Evolutionary conservation across 2,329 filamentous ascomycete species (phyloP).

Genomic region (Epichloe hybrida): DNA sequence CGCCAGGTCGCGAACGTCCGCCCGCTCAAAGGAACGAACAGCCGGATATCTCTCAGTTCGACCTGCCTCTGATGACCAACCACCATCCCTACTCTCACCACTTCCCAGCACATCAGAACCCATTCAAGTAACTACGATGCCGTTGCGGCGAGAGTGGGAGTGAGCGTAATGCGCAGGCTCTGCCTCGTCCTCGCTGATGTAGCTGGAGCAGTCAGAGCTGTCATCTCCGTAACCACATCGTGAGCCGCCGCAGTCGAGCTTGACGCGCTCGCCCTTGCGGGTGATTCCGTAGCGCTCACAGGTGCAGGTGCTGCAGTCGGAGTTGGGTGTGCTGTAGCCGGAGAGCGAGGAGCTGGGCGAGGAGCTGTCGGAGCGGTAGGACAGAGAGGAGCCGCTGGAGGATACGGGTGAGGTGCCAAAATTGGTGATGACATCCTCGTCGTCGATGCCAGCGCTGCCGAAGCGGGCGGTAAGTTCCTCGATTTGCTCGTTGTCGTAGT

Average conservation of each 20-base stretch:
- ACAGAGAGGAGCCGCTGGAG: constrained; percentile 56
- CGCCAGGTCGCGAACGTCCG: constrained; percentile 14
- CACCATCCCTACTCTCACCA: background rate
- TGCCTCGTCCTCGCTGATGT: constrained; percentile 44
- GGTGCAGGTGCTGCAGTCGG: constrained; percentile 67
- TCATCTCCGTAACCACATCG: constrained; percentile 74
- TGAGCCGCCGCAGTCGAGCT: constrained; percentile 85
- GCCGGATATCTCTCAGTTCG: constrained; percentile 18
- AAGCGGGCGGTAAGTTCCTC: constrained; percentile 73
- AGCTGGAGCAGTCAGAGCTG: constrained; percentile 55
- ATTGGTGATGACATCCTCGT: constrained; percentile 41
- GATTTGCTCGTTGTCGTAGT: constrained; percentile 56
- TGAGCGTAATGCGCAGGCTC: constrained; percentile 29
- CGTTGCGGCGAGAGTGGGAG: constrained; percentile 47
- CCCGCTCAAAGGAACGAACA: constrained; percentile 21
- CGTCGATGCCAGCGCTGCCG: constrained; percentile 43
- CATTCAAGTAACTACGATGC: constrained; percentile 42
- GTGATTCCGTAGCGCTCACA: constrained; percentile 97
- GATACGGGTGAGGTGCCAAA: constrained; percentile 48
- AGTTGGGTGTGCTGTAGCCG: constrained; percentile 67
- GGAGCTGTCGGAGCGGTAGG: constrained; percentile 60
- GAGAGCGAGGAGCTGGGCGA: constrained; percentile 60
- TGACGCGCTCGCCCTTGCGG: constrained; percentile 80
- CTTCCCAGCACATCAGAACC: background rate
- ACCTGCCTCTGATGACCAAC: constrained; percentile 5